Percentiles rank a stretch among this genome's conserved stretches.
Conservation (phyloP, 2,329 filamentous ascomycete genomes). For the Immersiporthe knoxdaviesiana region DNA sequence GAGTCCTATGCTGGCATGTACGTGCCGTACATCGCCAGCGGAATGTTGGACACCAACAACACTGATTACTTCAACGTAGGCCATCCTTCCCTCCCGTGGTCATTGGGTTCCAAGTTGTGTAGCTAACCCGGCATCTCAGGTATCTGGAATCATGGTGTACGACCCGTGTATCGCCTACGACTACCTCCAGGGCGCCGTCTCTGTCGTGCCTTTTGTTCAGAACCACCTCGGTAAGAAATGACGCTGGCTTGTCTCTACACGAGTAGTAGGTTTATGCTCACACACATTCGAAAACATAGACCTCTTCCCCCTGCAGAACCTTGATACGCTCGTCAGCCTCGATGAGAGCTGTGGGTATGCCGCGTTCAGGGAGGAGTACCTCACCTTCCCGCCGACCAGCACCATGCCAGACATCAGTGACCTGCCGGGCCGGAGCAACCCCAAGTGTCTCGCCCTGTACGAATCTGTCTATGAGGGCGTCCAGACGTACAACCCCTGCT, state of each 20-base stretch:
- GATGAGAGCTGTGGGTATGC: constrained; percentile 65
- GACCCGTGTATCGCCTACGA: constrained; percentile 67
- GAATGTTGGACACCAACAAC: constrained; percentile 66
- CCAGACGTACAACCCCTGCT: constrained; percentile 71
- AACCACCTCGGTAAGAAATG: constrained; percentile 43
- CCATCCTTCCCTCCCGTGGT: no score
- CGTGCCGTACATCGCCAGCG: constrained; percentile 72
- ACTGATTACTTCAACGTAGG: constrained; percentile 65
- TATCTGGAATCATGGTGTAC: constrained; percentile 72
- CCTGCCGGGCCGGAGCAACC: constrained; percentile 43
- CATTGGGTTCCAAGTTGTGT: not conserved
- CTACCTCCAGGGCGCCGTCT: constrained; percentile 47
- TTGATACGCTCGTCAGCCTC: constrained; percentile 52
- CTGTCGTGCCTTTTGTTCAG: constrained; percentile 62
- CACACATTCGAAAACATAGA: constrained; percentile 26
- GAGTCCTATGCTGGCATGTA: constrained; percentile 72
- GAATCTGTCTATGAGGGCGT: constrained; percentile 58
- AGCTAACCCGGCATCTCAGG: constrained; percentile 47
- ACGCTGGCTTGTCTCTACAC: not conserved
- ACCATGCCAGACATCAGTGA: constrained; percentile 52
- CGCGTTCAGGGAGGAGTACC: constrained; percentile 61
- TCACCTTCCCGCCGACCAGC: constrained; percentile 70
- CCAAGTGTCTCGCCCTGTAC: constrained; percentile 61
- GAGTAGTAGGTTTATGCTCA: not conserved
- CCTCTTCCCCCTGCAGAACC: constrained; percentile 67